These are phyloP conservation scores for Erythrobasidium hasegawianum DNA, from an alignment of 1,284 basidiomycete species.

Conservation along the genomic window DNA sequence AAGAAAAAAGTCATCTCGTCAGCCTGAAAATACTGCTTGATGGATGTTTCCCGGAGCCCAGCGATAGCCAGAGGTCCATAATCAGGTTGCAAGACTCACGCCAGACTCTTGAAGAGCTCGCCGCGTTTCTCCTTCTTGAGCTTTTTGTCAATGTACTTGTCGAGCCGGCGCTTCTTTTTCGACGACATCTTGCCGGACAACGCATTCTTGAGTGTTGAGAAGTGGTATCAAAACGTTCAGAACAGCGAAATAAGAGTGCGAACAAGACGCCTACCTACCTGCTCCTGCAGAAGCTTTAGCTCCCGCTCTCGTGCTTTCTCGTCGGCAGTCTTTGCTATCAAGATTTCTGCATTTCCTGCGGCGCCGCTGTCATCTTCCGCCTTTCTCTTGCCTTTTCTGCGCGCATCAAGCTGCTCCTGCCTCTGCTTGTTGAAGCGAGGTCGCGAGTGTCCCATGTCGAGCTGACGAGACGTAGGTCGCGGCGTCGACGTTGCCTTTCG, in stretches of 20 bases:
- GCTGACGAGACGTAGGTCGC: background rate
- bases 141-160: conserved; percentile 48
- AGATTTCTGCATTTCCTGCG: conserved; percentile 30
- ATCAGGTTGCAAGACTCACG: conserved; percentile 18
- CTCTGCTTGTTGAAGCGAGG: conserved; percentile 26
- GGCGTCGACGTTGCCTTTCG: too few species aligned
- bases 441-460: conserved; percentile 30
- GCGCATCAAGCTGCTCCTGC: conserved; percentile 25
- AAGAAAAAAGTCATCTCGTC: background rate
- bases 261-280: conserved; percentile 1
- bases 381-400: conserved; percentile 17
- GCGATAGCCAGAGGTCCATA: too few species aligned
- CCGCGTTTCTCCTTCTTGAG: conserved; percentile 48
- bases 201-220: conserved; percentile 1
- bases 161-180: conserved; percentile 49
- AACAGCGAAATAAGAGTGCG: background rate
- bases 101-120: conserved; percentile 46
- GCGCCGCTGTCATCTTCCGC: conserved; percentile 9
- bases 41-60: background rate
- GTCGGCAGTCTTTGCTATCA: conserved; percentile 26
- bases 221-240: background rate
- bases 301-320: conserved; percentile 17
- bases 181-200: conserved; percentile 40
- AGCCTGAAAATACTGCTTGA: background rate
- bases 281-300: conserved; percentile 19